Conservation (phyloP, 1,139 yeast genomes). For the Kluyveromyces sp. region DNA sequence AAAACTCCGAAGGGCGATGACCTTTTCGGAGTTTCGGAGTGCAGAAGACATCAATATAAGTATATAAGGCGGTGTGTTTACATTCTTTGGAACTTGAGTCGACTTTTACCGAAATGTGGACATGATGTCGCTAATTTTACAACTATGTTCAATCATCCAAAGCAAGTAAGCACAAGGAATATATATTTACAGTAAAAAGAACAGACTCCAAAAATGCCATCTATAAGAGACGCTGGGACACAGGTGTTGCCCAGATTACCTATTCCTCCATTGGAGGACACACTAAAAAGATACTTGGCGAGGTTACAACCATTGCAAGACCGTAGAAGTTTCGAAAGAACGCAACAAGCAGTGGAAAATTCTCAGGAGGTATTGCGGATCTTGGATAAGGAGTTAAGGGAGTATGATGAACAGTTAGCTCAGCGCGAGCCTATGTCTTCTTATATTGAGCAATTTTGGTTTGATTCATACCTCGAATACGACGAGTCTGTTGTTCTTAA, state of each 20-base stretch:
- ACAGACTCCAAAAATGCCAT: slow-evolving; percentile 1
- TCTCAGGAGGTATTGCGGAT: slow-evolving; percentile 40
- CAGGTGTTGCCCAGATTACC: slow-evolving; percentile 38
- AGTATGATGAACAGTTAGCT: slow-evolving; percentile 52
- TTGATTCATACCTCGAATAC: slow-evolving; percentile 73
- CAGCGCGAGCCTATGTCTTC: slow-evolving; percentile 53
- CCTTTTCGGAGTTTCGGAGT: not conserved
- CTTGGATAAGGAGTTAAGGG: slow-evolving; percentile 9
- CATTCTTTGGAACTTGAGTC: too few relatives aligned
- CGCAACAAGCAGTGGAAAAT: slow-evolving; percentile 49
- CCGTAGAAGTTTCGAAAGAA: slow-evolving; percentile 53
- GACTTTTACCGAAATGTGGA: too few relatives aligned
- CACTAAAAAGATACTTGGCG: slow-evolving; percentile 55
- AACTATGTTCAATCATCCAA: too few relatives aligned
- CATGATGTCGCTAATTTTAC: too few relatives aligned
- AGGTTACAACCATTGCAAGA: slow-evolving; percentile 70
- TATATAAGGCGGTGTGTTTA: not conserved
- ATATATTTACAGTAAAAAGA: not conserved
- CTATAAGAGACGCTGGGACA: not conserved
- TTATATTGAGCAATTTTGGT: slow-evolving; percentile 91
- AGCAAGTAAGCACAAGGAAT: too few relatives aligned
- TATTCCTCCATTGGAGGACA: slow-evolving; percentile 60
- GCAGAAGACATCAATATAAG: not conserved
- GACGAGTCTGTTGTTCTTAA: slow-evolving; percentile 84
- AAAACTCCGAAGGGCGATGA: not conserved